A percentile compares a stretch with the other conserved stretches of the same genome.
These are phyloP conservation scores for Lomentospora prolificans DNA, from an alignment of 2,329 filamentous ascomycete genomes.

Conservation along the genomic window DNA sequence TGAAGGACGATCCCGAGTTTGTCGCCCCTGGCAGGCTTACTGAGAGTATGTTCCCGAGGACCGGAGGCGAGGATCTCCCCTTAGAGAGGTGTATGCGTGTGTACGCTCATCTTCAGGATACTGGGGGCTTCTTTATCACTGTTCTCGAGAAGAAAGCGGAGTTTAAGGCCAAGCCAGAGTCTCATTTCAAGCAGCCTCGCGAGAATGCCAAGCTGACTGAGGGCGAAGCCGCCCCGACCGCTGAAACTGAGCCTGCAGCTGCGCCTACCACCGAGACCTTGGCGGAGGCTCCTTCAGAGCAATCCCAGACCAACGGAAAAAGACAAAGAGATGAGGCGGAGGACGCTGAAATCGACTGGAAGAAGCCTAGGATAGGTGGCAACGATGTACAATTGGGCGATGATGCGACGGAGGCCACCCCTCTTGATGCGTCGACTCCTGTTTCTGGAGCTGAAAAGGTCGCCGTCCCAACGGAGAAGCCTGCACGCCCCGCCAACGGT, in stretches of 20 bases:
- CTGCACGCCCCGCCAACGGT: conserved; percentile 3
- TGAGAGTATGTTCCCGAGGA: conserved; percentile 73
- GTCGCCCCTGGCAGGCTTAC: conserved; percentile 57
- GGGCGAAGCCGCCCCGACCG: conserved; percentile 10
- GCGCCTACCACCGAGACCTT: conserved; percentile 7
- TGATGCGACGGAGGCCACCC: neutral
- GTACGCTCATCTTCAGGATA: conserved; percentile 92
- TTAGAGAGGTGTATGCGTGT: conserved; percentile 87
- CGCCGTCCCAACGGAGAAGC: conserved; percentile 1
- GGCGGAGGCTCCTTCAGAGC: neutral
- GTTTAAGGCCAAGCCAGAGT: conserved; percentile 67
- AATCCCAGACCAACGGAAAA: conserved; percentile 6
- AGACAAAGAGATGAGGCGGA: neutral
- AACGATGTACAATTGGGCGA: conserved; percentile 9
- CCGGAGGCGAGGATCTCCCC: conserved; percentile 52
- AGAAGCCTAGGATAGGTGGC: conserved; percentile 5
- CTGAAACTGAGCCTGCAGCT: neutral
- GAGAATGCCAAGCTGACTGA: conserved; percentile 15
- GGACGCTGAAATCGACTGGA: neutral
- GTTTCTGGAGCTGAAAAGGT: too few relatives aligned
- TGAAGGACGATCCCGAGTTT: conserved; percentile 45
- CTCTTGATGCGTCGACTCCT: neutral
- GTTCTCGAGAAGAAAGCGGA: conserved; percentile 87
- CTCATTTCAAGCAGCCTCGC: conserved; percentile 33
- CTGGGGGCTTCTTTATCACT: conserved; percentile 94